These are phyloP conservation scores for Canna indica DNA, from an alignment of 176 grass and related monocot genomes.

Conservation along the genomic window DNA sequence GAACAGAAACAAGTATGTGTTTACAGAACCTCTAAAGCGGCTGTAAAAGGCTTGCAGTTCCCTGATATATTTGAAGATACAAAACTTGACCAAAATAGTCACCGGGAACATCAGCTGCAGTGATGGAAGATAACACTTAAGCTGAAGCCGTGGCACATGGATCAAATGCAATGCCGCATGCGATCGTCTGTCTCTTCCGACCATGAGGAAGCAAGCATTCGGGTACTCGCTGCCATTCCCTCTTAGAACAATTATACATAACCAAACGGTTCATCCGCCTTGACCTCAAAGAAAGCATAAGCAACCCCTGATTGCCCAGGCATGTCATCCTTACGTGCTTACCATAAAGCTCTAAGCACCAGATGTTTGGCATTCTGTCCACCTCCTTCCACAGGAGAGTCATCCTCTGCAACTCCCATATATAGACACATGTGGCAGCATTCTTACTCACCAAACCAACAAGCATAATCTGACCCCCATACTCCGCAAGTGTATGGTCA, in stretches of 20 bases:
- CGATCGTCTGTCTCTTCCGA: constrained; percentile 67
- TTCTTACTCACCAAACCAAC: constrained; percentile 91
- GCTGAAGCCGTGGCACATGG: constrained; percentile 61
- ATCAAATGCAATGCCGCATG: constrained; percentile 72
- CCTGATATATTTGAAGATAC: not conserved
- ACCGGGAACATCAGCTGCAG: not conserved
- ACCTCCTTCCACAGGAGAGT: constrained; percentile 99
- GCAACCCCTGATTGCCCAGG: constrained; percentile 86
- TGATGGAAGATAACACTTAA: constrained; percentile 27
- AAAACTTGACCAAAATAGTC: not conserved
- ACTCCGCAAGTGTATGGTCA: constrained; percentile 76
- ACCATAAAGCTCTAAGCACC: constrained; percentile 98
- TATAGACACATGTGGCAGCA: constrained; percentile 78
- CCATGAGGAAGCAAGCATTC: constrained; percentile 55
- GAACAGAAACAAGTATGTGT: not conserved
- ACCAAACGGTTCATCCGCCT: constrained; percentile 73
- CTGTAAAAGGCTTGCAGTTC: not conserved
- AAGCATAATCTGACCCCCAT: constrained; percentile 75
- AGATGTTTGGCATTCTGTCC: constrained; percentile 99
- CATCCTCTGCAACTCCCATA: constrained; percentile 99
- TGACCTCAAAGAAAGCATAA: constrained; percentile 90
- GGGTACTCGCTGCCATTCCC: constrained; percentile 88
- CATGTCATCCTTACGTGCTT: constrained; percentile 97
- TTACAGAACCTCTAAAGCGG: not conserved
- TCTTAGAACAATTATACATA: constrained; percentile 56